Base-by-base conservation (phyloP, 176 grass and related monocot species). In the Tillandsia leiboldiana region DNA sequence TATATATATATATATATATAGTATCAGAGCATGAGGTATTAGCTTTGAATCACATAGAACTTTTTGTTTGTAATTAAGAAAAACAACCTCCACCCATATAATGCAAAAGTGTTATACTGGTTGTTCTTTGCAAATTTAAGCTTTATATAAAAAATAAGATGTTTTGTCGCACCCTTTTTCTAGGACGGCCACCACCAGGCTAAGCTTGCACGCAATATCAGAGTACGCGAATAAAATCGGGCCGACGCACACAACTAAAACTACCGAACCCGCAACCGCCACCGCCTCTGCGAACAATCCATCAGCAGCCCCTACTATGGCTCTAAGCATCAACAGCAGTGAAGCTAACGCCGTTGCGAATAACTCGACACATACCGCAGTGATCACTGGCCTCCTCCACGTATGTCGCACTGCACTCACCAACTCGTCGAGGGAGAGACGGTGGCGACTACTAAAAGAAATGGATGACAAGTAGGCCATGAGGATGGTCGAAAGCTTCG, bases 161-260 rank as follows among this genome's bases (percentile, higher is more conserved):
- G 24, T 24, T 24, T 24, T 24, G 24, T 24, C 24, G 24, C 24
- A 42, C 8, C 75, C 67, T 0, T 86, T 67, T 64, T 86, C 79
- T 3, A 13, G 26, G 11, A 54, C 62, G 5, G 79, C 65, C 2
- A 71, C 83, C 18, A 78, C 26, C 20, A 86, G 51, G 74, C 79
- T 67, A 61, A 78, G 24, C 75, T 61, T 71, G 75, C 79, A 82
- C 1, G 79, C 66, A 61, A 82, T 82, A 70, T 86, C 79, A 12
- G 84, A 82, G 75, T 86, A 73, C 66, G 75, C 67, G 52, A 78
- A 82, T 62, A 82, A 51, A 12, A 82, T 75, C 11, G 84, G 67
- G 3, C 67, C 61, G 3, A 87, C 52, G 71, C 59, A 77, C 12
- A 22, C 65, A 12, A 87, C 58, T 27, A 79, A 51, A 22, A 71